Base-by-base conservation (phyloP, 441 rosid species). In the Populus trichocarpa region DNA sequence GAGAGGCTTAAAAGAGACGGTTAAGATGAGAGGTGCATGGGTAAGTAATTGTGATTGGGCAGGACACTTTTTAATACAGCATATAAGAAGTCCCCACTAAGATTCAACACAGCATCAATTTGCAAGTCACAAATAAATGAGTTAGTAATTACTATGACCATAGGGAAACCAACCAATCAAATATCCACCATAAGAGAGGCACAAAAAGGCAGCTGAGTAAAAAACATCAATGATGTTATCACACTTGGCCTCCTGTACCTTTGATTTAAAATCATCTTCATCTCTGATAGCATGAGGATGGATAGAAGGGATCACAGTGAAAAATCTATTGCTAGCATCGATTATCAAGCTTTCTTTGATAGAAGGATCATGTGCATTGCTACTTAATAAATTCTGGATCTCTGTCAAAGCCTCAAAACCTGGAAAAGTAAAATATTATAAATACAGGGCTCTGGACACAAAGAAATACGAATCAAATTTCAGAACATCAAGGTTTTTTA, bases 391-490 rank as follows among this genome's bases (percentile, higher is more conserved):
- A 81, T 88, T 91, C 81, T 94, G 99, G 80, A 94, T 91, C 85
- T 94, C 98, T 2, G 98, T 93, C 79, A 94, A 84, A 78, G 98
- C 98, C 87, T 97, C 95, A 87, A 97, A 94, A 81, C 99, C 98
- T 97, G 89, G 30, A 80, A 79, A 84, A 71, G 71, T 69, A 42
- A 28, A 77, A 23, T 53, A 20, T 38, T 2, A 53, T 75, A 18
- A 61, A 32, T 32, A 30, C 30, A 25, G 69, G 46, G 26, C 69
- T 70, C 61, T 80, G 63, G n/a, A 72, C 63, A 74, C 13, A 70
- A 59, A 42, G 53, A 33, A 25, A 61, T 71, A 75, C n/a, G 46
- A 68, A 73, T 23, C 67, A 57, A 82, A 26, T 79, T 77, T 61
- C 20, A 74, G 53, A 78, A 38, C 7, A 1, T 14, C 57, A 50